Percentiles rank a stretch among this genome's conserved stretches.
Conservation (phyloP, 208 protist genomes). For the Lotmaria passim region DNA sequence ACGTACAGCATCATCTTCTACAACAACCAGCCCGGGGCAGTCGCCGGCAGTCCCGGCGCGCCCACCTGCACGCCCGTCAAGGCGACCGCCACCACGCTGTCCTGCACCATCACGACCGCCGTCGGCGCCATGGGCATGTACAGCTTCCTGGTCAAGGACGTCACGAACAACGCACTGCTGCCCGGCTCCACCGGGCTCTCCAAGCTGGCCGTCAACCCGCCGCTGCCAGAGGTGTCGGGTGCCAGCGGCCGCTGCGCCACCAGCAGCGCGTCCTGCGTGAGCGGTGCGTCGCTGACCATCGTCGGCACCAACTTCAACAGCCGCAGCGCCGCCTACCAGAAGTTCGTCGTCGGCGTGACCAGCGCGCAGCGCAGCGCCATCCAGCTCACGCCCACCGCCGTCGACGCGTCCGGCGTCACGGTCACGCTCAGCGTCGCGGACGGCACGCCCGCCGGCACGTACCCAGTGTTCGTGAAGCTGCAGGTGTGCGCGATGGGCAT, state of each 20-base stretch:
- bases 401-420: slow-evolving; percentile 14
- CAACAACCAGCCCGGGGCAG: slow-evolving; percentile 20
- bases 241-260: slow-evolving; percentile 41
- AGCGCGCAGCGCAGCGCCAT: slow-evolving; percentile 21
- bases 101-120: slow-evolving; percentile 32
- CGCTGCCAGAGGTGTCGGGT: slow-evolving; percentile 30
- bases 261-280: slow-evolving; percentile 36
- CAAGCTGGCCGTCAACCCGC: no score
- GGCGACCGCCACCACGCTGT: slow-evolving; percentile 24
- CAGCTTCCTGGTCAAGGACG: slow-evolving; percentile 36
- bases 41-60: slow-evolving; percentile 8
- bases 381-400: not conserved
- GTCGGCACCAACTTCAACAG: slow-evolving; percentile 40
- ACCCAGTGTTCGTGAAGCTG: slow-evolving; percentile 34
- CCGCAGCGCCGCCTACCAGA: slow-evolving; percentile 27
- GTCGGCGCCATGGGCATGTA: slow-evolving; percentile 46
- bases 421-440: slow-evolving; percentile 25
- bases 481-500: slow-evolving; percentile 37
- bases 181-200: slow-evolving; percentile 31
- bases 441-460: slow-evolving; percentile 15
- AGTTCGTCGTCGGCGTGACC: slow-evolving; percentile 33
- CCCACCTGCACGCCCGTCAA: slow-evolving; percentile 12
- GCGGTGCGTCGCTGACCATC: slow-evolving; percentile 30
- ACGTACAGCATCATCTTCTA: slow-evolving; percentile 56
- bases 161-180: slow-evolving; percentile 25